Percentiles rank a stretch among this genome's conserved stretches.
These are phyloP conservation scores for Leccinellum rugosiceps DNA, from an alignment of 768 basidiomycete genomes.

Conservation along the genomic window DNA sequence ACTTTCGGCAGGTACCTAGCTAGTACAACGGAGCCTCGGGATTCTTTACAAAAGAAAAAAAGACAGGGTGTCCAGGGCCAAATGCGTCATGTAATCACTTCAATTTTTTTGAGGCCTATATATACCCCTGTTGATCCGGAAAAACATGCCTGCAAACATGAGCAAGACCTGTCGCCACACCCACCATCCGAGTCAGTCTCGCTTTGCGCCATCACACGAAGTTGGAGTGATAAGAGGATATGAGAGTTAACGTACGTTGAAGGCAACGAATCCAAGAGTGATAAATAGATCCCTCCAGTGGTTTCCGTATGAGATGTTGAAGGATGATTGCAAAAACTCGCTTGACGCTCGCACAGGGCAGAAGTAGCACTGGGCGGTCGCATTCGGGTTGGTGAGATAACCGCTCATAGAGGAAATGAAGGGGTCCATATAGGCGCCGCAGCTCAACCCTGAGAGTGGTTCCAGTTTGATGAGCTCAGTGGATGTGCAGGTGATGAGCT, in stretches of 20 bases:
- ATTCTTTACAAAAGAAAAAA: not conserved
- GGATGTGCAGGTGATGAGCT: constrained; percentile 45
- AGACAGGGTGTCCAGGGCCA: not conserved
- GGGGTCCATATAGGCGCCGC: constrained; percentile 45
- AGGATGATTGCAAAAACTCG: constrained; percentile 25
- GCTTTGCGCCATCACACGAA: not conserved
- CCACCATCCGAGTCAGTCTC: not conserved
- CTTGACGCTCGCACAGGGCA: constrained; percentile 55
- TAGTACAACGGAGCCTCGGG: too few species aligned
- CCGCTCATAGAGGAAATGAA: constrained; percentile 54
- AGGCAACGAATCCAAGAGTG: constrained; percentile 25
- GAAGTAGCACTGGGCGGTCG: constrained; percentile 51
- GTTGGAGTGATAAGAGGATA: too few species aligned
- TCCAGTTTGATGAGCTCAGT: constrained; percentile 52
- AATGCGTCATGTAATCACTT: not conserved
- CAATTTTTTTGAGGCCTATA: not conserved
- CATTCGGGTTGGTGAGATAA: constrained; percentile 53
- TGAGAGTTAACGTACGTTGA: constrained; percentile 39
- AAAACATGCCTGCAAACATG: constrained; percentile 31
- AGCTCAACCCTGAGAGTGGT: constrained; percentile 53
- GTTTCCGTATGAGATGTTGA: constrained; percentile 5
- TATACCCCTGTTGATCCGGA: constrained; percentile 27
- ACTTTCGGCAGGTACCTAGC: too few species aligned
- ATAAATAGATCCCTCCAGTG: constrained; percentile 12
- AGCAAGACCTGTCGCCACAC: constrained; percentile 21